A percentile compares a stretch with the other conserved stretches of the same genome.
Evolutionary conservation across 73 alveolate genomes (phyloP).

Genomic region (Tetrahymena malaccensis): DNA sequence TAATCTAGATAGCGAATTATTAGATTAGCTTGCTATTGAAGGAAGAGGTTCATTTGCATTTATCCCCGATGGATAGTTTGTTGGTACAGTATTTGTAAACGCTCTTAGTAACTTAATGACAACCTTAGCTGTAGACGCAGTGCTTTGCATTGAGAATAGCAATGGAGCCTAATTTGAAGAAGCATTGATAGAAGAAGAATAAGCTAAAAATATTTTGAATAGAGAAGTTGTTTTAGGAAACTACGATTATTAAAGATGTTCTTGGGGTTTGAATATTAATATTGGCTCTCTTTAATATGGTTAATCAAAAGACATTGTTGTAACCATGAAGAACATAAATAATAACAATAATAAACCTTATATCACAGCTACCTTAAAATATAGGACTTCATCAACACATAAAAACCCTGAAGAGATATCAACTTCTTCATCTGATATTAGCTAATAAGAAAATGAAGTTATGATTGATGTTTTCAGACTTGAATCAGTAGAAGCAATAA

Average conservation of each 20-base stretch:
- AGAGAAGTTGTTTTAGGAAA: not conserved
- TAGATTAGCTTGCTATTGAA: not conserved
- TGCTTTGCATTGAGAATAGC: not conserved
- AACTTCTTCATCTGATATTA: not conserved
- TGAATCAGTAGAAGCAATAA: not conserved
- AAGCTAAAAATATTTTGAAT: not conserved
- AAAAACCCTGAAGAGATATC: not conserved
- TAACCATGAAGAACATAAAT: not conserved
- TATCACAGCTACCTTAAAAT: not conserved
- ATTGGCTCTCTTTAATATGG: not conserved
- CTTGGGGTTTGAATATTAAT: not conserved
- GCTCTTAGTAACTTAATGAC: conserved; percentile 1
- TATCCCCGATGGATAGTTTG: not conserved
- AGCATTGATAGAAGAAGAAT: not conserved
- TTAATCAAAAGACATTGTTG: not conserved
- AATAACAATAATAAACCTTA: not conserved
- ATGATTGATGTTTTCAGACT: not conserved
- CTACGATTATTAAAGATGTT: not conserved
- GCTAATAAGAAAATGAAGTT: not conserved
- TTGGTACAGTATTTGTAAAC: not conserved
- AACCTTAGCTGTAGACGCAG: not conserved
- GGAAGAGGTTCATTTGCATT: not conserved
- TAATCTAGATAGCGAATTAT: not conserved
- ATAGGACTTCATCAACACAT: not conserved
- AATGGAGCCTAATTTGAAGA: conserved; percentile 1